phyloP scores from a whole-genome alignment of 1,284 basidiomycete species.

The Melanopsichium pennsylvanicum region DNA sequence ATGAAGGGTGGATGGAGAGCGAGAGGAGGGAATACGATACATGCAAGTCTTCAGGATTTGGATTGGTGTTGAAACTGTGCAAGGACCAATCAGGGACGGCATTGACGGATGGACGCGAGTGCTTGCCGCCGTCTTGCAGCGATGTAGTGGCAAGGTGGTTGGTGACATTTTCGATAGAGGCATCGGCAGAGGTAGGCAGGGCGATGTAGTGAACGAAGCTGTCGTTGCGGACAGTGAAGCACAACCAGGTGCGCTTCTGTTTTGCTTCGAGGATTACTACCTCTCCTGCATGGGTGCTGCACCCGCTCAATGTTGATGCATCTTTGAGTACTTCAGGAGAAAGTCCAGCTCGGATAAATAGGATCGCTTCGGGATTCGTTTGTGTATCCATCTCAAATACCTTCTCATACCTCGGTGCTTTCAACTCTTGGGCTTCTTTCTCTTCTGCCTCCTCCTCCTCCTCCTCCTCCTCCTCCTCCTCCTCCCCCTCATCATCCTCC shows the following conservation, averaged over 20 bases:
- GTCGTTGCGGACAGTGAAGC: slow-evolving; percentile 51
- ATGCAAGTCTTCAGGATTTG: slow-evolving; percentile 46
- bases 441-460: slow-evolving; percentile 25
- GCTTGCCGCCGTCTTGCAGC: neutral
- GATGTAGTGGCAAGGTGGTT: neutral
- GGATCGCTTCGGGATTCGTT: slow-evolving; percentile 57
- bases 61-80: slow-evolving; percentile 58
- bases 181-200: slow-evolving; percentile 39
- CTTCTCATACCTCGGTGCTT: slow-evolving; percentile 28
- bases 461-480: slow-evolving; percentile 6
- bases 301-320: neutral
- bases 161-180: neutral
- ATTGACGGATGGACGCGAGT: too few species aligned
- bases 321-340: slow-evolving; percentile 10
- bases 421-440: slow-evolving; percentile 19
- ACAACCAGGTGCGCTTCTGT: slow-evolving; percentile 46
- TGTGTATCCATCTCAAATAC: slow-evolving; percentile 47
- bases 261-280: slow-evolving; percentile 15
- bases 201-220: slow-evolving; percentile 56
- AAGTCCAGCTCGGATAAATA: slow-evolving; percentile 42
- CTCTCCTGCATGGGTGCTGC: slow-evolving; percentile 7
- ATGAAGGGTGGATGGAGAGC: slow-evolving; percentile 52
- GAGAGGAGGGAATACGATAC: slow-evolving; percentile 59
- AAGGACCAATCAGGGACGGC: slow-evolving; percentile 27
- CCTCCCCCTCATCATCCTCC: slow-evolving; percentile 22